Evolutionary conservation across 1,139 yeast genomes (phyloP), one percentile per base, ranked within the genome.

Genomic region (Meyerozyma guilliermondii): DNA sequence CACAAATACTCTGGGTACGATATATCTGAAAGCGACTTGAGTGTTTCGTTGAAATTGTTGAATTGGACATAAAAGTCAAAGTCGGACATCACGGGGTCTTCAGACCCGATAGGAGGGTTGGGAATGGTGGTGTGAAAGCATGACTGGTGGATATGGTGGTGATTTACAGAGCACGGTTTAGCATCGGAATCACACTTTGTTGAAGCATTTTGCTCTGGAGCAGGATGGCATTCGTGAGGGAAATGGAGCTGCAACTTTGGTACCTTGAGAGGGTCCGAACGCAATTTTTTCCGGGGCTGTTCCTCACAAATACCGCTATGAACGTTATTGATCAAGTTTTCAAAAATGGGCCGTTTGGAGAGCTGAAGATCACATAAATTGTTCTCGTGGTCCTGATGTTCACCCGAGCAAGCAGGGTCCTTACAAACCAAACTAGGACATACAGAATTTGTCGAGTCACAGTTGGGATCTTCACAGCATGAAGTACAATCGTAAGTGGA

Each of bases 81-180:
- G 50, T 73, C 77, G 3, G 65, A 59, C 58, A 62, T 55, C 16
- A 55, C 56, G 4, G 49, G 40, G 11, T 46, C 22, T 20, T 20
- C 46, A 7, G 45, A 16, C 9, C 40, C 40, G 9, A 39, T 36
- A n/a, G 23, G 29, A 13, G 3, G 39, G n/a, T 66, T 62, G 2
- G 73, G 71, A 10, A 72, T 64, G 26, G 66, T 66, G 4, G 77
- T 68, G 46, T 72, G 77, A 48, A 72, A 72, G 47, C 73, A 71
- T 5, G 76, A 70, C 51, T 71, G 74, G 46, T 71, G 76, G n/a
- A 64, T 53, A 44, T 63, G 63, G 42, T 59, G 62, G 20, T 50
- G 47, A 29, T 36, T 29, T 9, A 30, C 34, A 20, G 29, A 35
- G 2, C 35, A 39, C 9, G 35, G 44, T 43, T 7, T 31, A 29